Evolutionary conservation across 768 basidiomycete genomes (phyloP).

Genomic region (Pisolithus albus): DNA sequence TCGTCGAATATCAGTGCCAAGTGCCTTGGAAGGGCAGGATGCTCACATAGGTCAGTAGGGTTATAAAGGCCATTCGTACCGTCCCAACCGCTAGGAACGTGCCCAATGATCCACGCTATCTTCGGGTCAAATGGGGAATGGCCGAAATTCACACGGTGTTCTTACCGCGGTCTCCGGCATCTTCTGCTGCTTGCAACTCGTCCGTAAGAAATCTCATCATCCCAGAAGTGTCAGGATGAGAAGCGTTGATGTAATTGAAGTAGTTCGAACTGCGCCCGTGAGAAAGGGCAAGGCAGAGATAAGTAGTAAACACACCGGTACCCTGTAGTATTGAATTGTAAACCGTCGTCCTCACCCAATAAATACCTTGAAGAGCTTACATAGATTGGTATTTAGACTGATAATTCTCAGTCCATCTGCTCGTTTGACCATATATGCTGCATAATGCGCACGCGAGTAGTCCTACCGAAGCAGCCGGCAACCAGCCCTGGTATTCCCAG

Average conservation of each 20-base stretch:
- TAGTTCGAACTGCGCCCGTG: conserved; percentile 46
- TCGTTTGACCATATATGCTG: conserved; percentile 65
- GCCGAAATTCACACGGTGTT: neutral
- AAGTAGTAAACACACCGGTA: conserved; percentile 20
- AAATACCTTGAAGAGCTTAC: conserved; percentile 34
- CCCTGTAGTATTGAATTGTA: conserved; percentile 17
- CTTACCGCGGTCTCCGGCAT: conserved; percentile 65
- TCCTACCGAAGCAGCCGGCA: conserved; percentile 49
- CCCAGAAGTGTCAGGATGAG: conserved; percentile 60
- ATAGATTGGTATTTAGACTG: conserved; percentile 70
- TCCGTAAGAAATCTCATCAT: conserved; percentile 75
- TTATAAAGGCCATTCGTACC: conserved; percentile 56
- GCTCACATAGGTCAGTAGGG: conserved; percentile 66
- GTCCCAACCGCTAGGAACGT: conserved; percentile 63
- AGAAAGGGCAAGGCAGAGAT: conserved; percentile 5
- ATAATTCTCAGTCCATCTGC: conserved; percentile 63
- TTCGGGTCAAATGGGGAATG: conserved; percentile 7
- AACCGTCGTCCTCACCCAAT: neutral
- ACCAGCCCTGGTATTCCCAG: conserved; percentile 68
- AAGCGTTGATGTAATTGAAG: conserved; percentile 74
- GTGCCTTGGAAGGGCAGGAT: neutral
- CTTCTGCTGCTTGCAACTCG: conserved; percentile 73
- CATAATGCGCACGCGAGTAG: conserved; percentile 60
- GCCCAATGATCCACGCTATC: conserved; percentile 47
- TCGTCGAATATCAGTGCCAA: neutral